These are phyloP conservation scores for Trametes villosa DNA, from an alignment of 768 basidiomycete species.

Conservation along the genomic window DNA sequence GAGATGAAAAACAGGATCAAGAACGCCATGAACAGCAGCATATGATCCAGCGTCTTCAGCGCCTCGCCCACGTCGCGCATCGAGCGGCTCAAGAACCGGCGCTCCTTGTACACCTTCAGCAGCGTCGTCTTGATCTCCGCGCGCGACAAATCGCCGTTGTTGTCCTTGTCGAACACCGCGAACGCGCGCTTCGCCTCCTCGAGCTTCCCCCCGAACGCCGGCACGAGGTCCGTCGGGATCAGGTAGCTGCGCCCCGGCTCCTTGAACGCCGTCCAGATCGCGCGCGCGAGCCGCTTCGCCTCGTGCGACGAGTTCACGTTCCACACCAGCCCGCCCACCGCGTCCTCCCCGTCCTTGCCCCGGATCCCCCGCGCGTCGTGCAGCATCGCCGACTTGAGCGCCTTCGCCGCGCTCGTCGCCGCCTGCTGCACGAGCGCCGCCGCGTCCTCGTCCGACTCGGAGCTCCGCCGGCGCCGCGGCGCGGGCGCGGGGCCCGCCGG, in stretches of 20 bases:
- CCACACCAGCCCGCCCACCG: constrained; percentile 49
- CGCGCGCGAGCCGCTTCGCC: constrained; percentile 75
- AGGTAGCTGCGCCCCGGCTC: constrained; percentile 60
- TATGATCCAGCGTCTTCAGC: constrained; percentile 62
- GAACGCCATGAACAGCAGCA: constrained; percentile 65
- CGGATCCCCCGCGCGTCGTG: constrained; percentile 77
- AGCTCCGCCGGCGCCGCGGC: constrained; percentile 4
- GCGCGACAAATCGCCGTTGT: constrained; percentile 76
- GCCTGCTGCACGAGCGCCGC: constrained; percentile 45
- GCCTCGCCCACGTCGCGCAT: constrained; percentile 78
- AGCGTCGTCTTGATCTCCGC: constrained; percentile 74
- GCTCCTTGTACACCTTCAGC: constrained; percentile 77
- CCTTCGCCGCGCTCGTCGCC: constrained; percentile 58
- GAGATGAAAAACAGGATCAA: constrained; percentile 74
- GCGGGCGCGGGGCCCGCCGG: not conserved
- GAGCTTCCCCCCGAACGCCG: constrained; percentile 59
- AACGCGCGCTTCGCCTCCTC: constrained; percentile 68
- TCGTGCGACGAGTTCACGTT: constrained; percentile 61
- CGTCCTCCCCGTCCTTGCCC: constrained; percentile 48
- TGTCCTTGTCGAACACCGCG: constrained; percentile 75
- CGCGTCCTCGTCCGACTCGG: constrained; percentile 38
- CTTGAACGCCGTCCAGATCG: constrained; percentile 66
- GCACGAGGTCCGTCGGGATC: constrained; percentile 68
- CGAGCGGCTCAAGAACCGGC: constrained; percentile 72
- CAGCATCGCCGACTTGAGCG: constrained; percentile 66